Base-by-base conservation (phyloP, 352 stramenopile species). In the Globisporangium cylindrosporum region DNA sequence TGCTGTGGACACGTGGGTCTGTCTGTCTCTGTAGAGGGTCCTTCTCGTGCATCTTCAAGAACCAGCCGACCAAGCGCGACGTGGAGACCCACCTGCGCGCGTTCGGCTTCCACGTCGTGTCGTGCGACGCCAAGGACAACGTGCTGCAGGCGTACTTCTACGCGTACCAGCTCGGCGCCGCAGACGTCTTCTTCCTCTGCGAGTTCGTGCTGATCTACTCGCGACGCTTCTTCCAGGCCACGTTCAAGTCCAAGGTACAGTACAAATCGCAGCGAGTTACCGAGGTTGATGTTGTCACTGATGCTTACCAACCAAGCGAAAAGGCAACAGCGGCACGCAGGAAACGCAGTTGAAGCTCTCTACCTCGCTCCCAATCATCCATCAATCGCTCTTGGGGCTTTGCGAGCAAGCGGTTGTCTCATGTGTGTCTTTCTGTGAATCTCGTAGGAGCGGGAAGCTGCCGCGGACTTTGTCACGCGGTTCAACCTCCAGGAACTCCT, bases 201-300 rank as follows among this genome's bases (percentile, higher is more conserved):
- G 86, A 94, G 71, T 94, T 94, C 55, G 81, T 94, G 29, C 71
- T 94, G 51, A 77, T 94, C 24, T 90, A 79, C 62, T 71, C 81
- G 34, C 74, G 86, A 2, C 75, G 76, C n/a, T 94, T 92, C 70
- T 94, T 94, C 74, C 84, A 92, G 59, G 82, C 84, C 24, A 92
- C 84, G 1, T 94, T 94, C 73, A 94, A 94, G 57, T 92, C 84
- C 81, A 77, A 82, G 80, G 86, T 92, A 69, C 34, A 68, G 66
- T 18, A 22, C 32, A 22, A 14, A 5, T 24, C n/a, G 62, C 10
- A 22, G 3, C 7, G 48, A 41, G 20, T 15, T 49, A n/a, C 14
- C 4, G 36, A 43, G 38, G 12, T 15, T 15, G 14, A 18, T 51
- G 22, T 18, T 24, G 43, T 3, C 8, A 22, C 18, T 8, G 18